Base-by-base conservation (phyloP, 192 early-diverging fungal genomes). In the Linnemannia zychae region DNA sequence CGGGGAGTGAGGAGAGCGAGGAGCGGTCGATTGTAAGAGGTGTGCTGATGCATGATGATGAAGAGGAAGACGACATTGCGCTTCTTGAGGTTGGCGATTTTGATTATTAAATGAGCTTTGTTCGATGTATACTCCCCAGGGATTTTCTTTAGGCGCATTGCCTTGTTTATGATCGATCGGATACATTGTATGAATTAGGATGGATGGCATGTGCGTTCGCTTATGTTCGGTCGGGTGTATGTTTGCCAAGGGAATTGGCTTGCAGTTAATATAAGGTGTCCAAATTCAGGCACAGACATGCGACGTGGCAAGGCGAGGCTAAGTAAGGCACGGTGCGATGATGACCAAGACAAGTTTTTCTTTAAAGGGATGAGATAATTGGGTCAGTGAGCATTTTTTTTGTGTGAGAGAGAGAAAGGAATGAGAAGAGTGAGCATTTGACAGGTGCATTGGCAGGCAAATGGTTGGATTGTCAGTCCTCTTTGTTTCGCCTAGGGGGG, bases 81-180 rank as follows among this genome's bases (percentile, higher is more conserved):
- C 71, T 66, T 66, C 65, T 84, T 22, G 82, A 84, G 17, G 63
- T 84, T 13, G 72, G 38, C 1, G 77, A 74, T 12, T 37, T 78
- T 18, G 73, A 76, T 40, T 24, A n/a, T 24, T 70, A 57, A 24
- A 57, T 22, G 12, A 22, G 50, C 50, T 52, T 48, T 4, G 16
- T 1, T 48, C 50, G n/a, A n/a, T n/a, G n/a, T n/a, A n/a, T n/a
- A n/a, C n/a, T n/a, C n/a, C n/a, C n/a, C n/a, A n/a, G n/a, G n/a
- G n/a, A n/a, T n/a, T n/a, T n/a, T n/a, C n/a, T n/a, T n/a, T n/a
- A n/a, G n/a, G 20, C 20, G 50, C 50, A 22, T 52, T n/a, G 17
- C 17, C 22, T 52, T 52, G n/a, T 57, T 57, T 57, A n/a, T 9
- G 52, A 57, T 57, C 52, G 52, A 57, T 57, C 52, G n/a, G n/a